Conservation (phyloP, 345 rosid species). For the Populus euphratica region DNA sequence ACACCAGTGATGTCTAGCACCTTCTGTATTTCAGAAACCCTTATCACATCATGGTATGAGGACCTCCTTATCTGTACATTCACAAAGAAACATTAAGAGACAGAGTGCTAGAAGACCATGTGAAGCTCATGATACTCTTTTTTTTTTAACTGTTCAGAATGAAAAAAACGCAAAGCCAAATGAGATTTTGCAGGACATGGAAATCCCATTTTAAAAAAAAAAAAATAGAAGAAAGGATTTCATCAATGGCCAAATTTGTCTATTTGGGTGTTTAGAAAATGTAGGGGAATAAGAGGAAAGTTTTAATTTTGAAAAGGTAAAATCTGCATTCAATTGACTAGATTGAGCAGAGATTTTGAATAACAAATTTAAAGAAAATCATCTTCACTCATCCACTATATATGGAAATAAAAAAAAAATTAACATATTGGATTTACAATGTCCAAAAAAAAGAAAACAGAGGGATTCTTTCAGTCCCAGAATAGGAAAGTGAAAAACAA, state of each 20-base stretch:
- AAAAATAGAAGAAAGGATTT: background rate
- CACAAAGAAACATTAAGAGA: background rate
- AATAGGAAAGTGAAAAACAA: background rate
- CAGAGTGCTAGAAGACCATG: background rate
- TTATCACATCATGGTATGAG: constrained; percentile 69
- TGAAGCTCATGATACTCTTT: background rate
- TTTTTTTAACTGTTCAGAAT: background rate
- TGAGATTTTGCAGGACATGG: background rate
- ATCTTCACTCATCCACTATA: background rate
- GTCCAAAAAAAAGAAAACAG: background rate
- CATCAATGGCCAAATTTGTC: background rate
- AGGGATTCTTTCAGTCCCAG: background rate
- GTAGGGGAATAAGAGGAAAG: background rate
- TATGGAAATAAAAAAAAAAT: background rate
- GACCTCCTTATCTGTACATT: constrained; percentile 60
- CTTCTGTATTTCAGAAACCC: constrained; percentile 62
- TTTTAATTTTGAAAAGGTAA: background rate
- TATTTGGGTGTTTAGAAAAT: background rate
- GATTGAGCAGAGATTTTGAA: background rate
- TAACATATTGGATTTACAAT: background rate
- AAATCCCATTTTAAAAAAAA: background rate
- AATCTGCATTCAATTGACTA: background rate
- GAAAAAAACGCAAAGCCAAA: constrained; percentile 13
- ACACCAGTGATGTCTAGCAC: constrained; percentile 55
- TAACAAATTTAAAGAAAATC: background rate